Evolutionary conservation across 75 land plant genomes (phyloP), one percentile per base, ranked within the genome.

Genomic region (Selaginella tamariscina): DNA sequence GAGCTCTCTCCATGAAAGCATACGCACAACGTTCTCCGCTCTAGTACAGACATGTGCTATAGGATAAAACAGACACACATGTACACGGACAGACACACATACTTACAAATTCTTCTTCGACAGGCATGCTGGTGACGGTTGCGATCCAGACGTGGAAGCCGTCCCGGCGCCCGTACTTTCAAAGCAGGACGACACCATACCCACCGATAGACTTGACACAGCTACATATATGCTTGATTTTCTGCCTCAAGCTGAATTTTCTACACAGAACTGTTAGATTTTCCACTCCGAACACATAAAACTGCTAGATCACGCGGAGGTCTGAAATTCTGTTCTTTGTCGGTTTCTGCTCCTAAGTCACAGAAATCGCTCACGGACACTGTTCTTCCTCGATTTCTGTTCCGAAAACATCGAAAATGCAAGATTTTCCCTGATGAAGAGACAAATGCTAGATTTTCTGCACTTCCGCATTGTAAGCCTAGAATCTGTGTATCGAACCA

Each of bases 1-100:
- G 28, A 91, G 71, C 73, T 91, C 92, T 70, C 97, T 82, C 75
- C 78, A 80, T 56, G 88, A 79, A 66, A 91, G 69, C 70, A 91
- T 67, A 29, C 60, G 69, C 32, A 65, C 71, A 15, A 88, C 84
- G 78, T 88, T 91, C 55, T 73, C 76, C 31, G 49, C 49, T 39
- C 49, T 39, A 39, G 49, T 39, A 39, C 11, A 39, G 49, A 39
- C 11, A 39, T 5, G 15, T 5, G 15, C 5, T 15, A 39, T 15
- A 5, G 49, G 5, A 5, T 5, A 15, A 39, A 39, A 39, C 49
- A 39, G 15, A 39, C 15, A 39, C 5, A 39, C 49, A 39, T 39
- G 15, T n/a, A n/a, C n/a, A n/a, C n/a, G n/a, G n/a, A n/a, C n/a
- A n/a, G n/a, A n/a, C n/a, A 39, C 11, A 39, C 5, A 39, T 39